Percentiles rank a stretch among this genome's conserved stretches.
phyloP scores from a whole-genome alignment of 2,329 filamentous ascomycete species.

The Penicillium sp. region DNA sequence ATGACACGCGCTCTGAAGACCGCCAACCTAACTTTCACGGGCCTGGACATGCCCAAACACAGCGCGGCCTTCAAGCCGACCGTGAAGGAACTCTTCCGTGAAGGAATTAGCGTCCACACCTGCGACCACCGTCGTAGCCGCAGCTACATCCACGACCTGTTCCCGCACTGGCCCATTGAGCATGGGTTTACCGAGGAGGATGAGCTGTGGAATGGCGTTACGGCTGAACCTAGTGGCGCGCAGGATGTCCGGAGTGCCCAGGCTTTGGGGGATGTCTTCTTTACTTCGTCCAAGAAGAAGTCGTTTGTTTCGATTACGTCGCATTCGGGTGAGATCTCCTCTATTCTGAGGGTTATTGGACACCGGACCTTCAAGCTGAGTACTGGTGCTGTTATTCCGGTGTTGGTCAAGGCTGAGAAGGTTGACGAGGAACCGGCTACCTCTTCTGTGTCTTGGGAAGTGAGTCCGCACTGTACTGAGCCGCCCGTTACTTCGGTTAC shows the following conservation, averaged over 20 bases:
- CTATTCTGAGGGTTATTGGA: conserved; percentile 40
- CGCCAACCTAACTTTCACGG: conserved; percentile 46
- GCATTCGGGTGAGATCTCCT: conserved; percentile 51
- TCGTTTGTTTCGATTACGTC: conserved; percentile 48
- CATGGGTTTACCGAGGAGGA: conserved; percentile 47
- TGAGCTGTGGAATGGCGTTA: conserved; percentile 45
- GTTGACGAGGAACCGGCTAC: conserved; percentile 8
- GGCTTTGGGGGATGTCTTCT: conserved; percentile 48
- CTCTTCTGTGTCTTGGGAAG: conserved; percentile 23
- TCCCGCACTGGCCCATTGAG: conserved; percentile 46
- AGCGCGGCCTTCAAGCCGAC: conserved; percentile 42
- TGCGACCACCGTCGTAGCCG: conserved; percentile 48
- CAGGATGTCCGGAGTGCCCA: conserved; percentile 39
- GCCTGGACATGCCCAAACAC: conserved; percentile 36
- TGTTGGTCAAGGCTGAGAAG: conserved; percentile 41
- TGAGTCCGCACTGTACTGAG: conserved; percentile 27
- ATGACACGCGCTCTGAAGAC: conserved; percentile 51
- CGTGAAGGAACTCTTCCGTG: conserved; percentile 51
- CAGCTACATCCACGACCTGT: conserved; percentile 41
- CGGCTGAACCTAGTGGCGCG: conserved; percentile 41
- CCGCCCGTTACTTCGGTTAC: conserved; percentile 26
- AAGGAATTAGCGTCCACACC: conserved; percentile 52
- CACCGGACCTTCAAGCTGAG: conserved; percentile 40
- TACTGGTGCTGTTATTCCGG: conserved; percentile 45
- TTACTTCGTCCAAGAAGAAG: conserved; percentile 27